These are phyloP conservation scores for Solanum hybrid DNA, from an alignment of 305 asterid species.

Conservation along the genomic window DNA sequence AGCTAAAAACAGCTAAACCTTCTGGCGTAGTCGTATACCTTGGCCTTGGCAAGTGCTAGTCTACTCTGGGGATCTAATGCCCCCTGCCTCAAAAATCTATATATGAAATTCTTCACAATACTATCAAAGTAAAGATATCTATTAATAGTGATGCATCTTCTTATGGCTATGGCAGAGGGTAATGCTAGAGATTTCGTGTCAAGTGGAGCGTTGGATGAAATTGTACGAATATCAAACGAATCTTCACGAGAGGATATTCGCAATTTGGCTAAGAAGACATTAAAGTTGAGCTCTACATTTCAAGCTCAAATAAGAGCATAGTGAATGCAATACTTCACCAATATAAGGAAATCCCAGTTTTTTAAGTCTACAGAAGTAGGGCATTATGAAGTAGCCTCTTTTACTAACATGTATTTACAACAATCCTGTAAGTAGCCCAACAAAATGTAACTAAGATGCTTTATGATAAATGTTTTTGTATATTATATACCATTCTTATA, in stretches of 20 bases:
- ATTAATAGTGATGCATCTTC: neutral
- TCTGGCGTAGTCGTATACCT: neutral
- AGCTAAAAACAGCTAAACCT: neutral
- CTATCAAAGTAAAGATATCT: neutral
- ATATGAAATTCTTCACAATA: neutral
- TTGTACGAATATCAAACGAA: slow-evolving; percentile 49
- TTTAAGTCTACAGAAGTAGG: neutral
- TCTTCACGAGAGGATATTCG: slow-evolving; percentile 83
- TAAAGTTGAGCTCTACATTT: slow-evolving; percentile 40
- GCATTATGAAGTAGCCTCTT: neutral
- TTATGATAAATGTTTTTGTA: neutral
- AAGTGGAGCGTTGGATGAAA: slow-evolving; percentile 54
- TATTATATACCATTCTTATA: neutral
- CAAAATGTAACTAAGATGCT: neutral
- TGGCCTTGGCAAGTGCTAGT: neutral
- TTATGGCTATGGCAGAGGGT: slow-evolving; percentile 42
- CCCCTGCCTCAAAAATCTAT: neutral
- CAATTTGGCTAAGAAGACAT: slow-evolving; percentile 71
- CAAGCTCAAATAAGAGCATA: slow-evolving; percentile 26
- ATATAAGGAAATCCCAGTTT: neutral
- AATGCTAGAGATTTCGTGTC: slow-evolving; percentile 60
- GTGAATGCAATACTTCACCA: neutral
- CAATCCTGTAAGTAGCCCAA: neutral
- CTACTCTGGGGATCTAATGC: neutral
- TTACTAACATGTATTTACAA: neutral